These are phyloP conservation scores for Pythium rishiriense DNA, from an alignment of 352 stramenopile genomes.

Conservation along the genomic window DNA sequence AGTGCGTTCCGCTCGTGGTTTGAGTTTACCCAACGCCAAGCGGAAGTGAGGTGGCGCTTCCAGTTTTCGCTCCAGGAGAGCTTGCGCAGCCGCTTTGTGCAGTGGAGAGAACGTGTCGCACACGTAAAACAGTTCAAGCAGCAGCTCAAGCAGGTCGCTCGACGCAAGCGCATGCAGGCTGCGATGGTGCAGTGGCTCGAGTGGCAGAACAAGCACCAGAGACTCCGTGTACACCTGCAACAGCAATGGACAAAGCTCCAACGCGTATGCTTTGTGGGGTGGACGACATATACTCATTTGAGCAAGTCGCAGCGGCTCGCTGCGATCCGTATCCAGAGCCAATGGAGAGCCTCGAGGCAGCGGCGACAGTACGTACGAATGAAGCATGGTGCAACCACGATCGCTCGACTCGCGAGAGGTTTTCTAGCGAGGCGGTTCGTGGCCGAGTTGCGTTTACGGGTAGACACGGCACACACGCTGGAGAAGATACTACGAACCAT, in stretches of 20 bases:
- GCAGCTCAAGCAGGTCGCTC: slow-evolving; percentile 23
- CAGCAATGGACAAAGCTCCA: slow-evolving; percentile 20
- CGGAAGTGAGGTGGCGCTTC: slow-evolving; percentile 28
- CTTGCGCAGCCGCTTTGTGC: slow-evolving; percentile 18
- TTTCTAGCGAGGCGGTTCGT: slow-evolving; percentile 13
- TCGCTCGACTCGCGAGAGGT: slow-evolving; percentile 1
- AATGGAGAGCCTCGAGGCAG: slow-evolving; percentile 13
- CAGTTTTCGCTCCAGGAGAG: slow-evolving; percentile 18
- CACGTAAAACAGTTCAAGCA: slow-evolving; percentile 21
- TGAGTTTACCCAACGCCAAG: slow-evolving; percentile 22
- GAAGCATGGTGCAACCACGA: not conserved
- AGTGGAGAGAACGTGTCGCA: slow-evolving; percentile 17
- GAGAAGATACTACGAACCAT: slow-evolving; percentile 8
- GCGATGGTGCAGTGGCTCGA: slow-evolving; percentile 17
- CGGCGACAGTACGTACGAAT: not conserved
- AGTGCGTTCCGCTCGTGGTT: slow-evolving; percentile 26
- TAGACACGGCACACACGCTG: slow-evolving; percentile 1
- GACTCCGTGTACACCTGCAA: slow-evolving; percentile 17
- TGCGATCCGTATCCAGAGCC: slow-evolving; percentile 3
- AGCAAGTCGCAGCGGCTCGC: not conserved
- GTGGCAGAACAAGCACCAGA: slow-evolving; percentile 16
- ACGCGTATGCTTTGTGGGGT: slow-evolving; percentile 5
- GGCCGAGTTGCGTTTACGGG: not conserved
- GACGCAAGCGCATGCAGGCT: slow-evolving; percentile 13
- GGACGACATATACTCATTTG: not conserved